phyloP scores from a whole-genome alignment of 495 filamentous ascomycete genomes.

The Penicillium roqueforti region DNA sequence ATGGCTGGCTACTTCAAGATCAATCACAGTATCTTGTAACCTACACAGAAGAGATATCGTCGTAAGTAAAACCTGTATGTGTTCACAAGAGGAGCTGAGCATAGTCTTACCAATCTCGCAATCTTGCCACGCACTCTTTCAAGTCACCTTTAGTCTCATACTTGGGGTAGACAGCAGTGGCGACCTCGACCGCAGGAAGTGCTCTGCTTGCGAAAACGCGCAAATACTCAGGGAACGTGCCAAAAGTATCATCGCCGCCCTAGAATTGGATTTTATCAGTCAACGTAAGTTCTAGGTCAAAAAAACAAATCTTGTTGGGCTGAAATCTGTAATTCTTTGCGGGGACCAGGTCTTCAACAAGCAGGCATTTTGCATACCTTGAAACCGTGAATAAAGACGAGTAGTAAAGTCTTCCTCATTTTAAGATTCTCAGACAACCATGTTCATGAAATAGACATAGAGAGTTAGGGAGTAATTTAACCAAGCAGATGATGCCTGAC shows the following conservation, averaged over 20 bases:
- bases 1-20: conserved; percentile 79
- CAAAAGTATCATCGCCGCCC: conserved; percentile 89
- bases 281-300: background rate
- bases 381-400: conserved; percentile 97
- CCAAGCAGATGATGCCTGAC: background rate
- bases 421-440: conserved; percentile 1
- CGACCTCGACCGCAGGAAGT: conserved; percentile 69
- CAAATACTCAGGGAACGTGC: conserved; percentile 69
- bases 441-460: background rate
- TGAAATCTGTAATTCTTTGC: conserved; percentile 5
- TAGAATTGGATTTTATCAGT: conserved; percentile 27
- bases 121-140: conserved; percentile 68
- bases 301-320: background rate
- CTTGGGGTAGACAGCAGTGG: conserved; percentile 73
- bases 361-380: conserved; percentile 56
- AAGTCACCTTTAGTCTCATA: conserved; percentile 92
- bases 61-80: background rate
- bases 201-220: conserved; percentile 62
- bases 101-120: conserved; percentile 75
- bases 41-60: conserved; percentile 37
- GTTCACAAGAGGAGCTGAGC: background rate
- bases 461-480: background rate
- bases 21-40: conserved; percentile 89
- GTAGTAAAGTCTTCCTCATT: conserved; percentile 84
- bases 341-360: conserved; percentile 6